Conservation (phyloP, 768 basidiomycete genomes). For the Phaeolepiota aurea region DNA sequence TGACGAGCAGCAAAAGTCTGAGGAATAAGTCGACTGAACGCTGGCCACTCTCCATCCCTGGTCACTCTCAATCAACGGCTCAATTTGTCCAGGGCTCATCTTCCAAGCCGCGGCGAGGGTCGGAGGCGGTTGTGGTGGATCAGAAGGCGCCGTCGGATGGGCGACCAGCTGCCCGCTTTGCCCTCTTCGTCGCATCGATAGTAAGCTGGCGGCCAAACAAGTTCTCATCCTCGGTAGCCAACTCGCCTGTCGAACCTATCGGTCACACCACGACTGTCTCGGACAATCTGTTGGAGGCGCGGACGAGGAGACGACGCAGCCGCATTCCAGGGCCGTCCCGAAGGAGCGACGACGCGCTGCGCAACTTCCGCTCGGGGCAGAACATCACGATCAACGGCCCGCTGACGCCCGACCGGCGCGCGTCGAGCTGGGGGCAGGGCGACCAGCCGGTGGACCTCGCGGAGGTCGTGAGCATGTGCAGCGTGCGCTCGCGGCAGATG, state of each 20-base stretch:
- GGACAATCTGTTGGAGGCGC: not conserved
- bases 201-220: constrained; percentile 10
- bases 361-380: constrained; percentile 12
- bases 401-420: constrained; percentile 41
- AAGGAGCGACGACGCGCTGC: constrained; percentile 40
- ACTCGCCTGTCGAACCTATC: too few species aligned
- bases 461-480: constrained; percentile 15
- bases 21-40: constrained; percentile 23
- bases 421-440: constrained; percentile 56
- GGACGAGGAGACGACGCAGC: constrained; percentile 1
- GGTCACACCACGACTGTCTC: not conserved
- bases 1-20: constrained; percentile 7
- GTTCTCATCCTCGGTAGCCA: constrained; percentile 2
- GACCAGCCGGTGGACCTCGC: constrained; percentile 29
- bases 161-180: not conserved
- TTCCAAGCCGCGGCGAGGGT: constrained; percentile 7
- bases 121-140: constrained; percentile 5
- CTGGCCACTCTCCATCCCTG: constrained; percentile 9
- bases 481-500: not conserved
- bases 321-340: constrained; percentile 11
- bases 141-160: not conserved
- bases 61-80: constrained; percentile 6
- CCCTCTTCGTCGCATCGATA: constrained; percentile 3
- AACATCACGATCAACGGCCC: constrained; percentile 10
- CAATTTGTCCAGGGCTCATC: constrained; percentile 9